Percentiles rank a stretch among this genome's conserved stretches.
Evolutionary conservation across 139 green algal genomes (phyloP).

Genomic region (Gonium pectorale): DNA sequence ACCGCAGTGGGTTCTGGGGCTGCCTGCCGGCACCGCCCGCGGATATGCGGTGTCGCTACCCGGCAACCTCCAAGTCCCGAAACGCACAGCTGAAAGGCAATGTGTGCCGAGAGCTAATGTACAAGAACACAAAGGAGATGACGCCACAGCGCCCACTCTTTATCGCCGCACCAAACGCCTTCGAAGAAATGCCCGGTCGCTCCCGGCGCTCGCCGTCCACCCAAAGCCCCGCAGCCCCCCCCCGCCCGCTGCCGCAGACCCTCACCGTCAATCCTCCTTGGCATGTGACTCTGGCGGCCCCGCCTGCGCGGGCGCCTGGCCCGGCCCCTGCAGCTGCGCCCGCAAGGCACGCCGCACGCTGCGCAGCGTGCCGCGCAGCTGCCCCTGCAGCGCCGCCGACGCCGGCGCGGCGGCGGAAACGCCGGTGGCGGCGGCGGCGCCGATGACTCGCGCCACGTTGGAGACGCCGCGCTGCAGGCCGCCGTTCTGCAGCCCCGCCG

Average conservation of each 20-base stretch:
- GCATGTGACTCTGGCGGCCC: not conserved
- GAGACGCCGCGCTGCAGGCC: slow-evolving; percentile 10
- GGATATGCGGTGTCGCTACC: too few species aligned
- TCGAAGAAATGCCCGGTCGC: too few species aligned
- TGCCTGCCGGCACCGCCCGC: too few species aligned
- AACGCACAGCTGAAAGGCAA: too few species aligned
- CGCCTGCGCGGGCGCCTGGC: not conserved
- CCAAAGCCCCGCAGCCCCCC: not conserved
- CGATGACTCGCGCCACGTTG: slow-evolving; percentile 14
- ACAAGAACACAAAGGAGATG: too few species aligned
- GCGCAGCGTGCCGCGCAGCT: slow-evolving; percentile 23
- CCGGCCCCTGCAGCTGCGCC: not conserved
- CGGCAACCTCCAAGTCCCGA: too few species aligned
- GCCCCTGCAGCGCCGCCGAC: slow-evolving; percentile 1
- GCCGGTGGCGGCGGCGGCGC: slow-evolving; percentile 3
- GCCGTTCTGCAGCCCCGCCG: slow-evolving; percentile 1
- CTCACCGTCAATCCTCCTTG: slow-evolving; percentile 12
- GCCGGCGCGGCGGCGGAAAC: slow-evolving; percentile 22
- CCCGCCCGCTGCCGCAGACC: not conserved
- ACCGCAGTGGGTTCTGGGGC: too few species aligned
- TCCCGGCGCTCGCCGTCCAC: too few species aligned
- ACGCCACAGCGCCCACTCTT: too few species aligned
- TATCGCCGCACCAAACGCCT: too few species aligned
- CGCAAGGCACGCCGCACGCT: not conserved
- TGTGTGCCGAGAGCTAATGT: too few species aligned